Evolutionary conservation across 208 protist species (phyloP), one percentile per base, ranked within the genome.

Genomic region (Lotmaria passim): DNA sequence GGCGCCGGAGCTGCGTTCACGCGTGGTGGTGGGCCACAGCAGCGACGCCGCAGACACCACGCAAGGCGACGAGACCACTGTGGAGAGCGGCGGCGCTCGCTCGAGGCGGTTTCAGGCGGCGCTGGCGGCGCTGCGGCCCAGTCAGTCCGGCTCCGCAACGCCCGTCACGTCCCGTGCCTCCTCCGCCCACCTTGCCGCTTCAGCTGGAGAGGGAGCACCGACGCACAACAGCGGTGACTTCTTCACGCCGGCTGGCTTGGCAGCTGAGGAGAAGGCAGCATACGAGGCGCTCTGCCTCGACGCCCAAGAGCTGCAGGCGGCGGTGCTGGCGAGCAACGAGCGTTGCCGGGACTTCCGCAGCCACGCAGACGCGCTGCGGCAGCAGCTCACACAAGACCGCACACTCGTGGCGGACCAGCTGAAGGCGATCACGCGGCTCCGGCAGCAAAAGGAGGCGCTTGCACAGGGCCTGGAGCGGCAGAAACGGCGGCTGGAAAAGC

Each of bases 331-430:
- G 5, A 81, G 75, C 47, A 81, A 82, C 36, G 72, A 83, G 55
- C 71, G 81, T 0, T 79, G 79, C 44, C 78, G 83, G 24, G 61
- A 69, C 8, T 38, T 87, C 43, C 72, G 74, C 7, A 68, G 63
- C n/a, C 56, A 62, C 24, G 67, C 75, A 14, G 61, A 51, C 17
- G 34, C 44, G 11, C 64, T 91, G 31, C 74, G 73, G 33, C 39
- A 73, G 24, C 85, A 93, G 60, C 80, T 95, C n/a, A 66, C 62
- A 2, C 79, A 79, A 24, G 82, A 95, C 46, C 85, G 90, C 6
- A 70, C 52, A n/a, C 74, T 86, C 23, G 85, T 95, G 17, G 78
- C 65, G 10, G 90, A 93, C 43, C 87, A 92, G 60, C 67, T 77
- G 19, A 71, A 81, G 59, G 82, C 86, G 55, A 64, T 87, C 1